Conservation (phyloP, 257 asterid species). For the Coffea eugenioides region DNA sequence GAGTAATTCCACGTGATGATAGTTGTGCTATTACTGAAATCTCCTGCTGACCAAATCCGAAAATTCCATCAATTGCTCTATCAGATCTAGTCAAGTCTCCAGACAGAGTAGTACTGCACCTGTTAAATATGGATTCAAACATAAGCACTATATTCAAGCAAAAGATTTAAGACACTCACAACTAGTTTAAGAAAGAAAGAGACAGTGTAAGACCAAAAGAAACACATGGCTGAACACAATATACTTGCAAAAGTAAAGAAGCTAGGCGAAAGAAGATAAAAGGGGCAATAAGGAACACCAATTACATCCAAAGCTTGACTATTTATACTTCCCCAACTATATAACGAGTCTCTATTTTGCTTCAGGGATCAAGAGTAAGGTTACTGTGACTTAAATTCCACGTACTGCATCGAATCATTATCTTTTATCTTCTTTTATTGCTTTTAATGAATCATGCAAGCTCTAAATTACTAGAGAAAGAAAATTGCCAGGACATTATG, state of each 20-base stretch:
- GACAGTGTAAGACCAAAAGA: background rate
- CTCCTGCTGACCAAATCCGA: conserved; percentile 84
- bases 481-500: background rate
- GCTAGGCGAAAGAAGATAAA: too few species aligned
- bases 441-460: background rate
- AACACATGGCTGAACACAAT: background rate
- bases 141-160: conserved; percentile 1
- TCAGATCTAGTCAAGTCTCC: conserved; percentile 83
- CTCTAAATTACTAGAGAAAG: background rate
- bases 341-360: background rate
- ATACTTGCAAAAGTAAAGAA: background rate
- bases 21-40: conserved; percentile 78
- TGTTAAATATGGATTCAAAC: conserved; percentile 34
- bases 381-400: background rate
- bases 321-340: too few species aligned
- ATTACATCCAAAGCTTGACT: background rate
- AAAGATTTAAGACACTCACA: background rate
- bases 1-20: conserved; percentile 75
- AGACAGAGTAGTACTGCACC: conserved; percentile 79
- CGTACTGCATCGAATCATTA: background rate
- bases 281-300: background rate
- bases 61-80: conserved; percentile 88
- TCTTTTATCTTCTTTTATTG: too few species aligned
- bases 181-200: conserved; percentile 7
- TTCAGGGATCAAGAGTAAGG: background rate